Conservation (phyloP, 2,329 filamentous ascomycete species). For the Peltaster fructicola region DNA sequence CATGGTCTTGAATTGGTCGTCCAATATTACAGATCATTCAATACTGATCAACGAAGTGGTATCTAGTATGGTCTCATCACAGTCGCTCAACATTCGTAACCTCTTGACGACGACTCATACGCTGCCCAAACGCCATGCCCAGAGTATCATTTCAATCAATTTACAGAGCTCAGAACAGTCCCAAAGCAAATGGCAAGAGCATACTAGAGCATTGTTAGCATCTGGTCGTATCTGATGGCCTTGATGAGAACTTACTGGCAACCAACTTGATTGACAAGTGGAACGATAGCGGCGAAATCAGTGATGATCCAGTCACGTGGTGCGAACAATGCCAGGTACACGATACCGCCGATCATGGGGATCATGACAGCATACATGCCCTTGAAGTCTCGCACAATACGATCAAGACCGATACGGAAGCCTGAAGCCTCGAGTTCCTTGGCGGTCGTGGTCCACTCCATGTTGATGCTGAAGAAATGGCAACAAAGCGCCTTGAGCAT, state of each 20-base stretch:
- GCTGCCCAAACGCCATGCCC: too few species aligned
- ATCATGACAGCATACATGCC: slow-evolving; percentile 10
- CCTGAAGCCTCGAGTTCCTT: slow-evolving; percentile 52
- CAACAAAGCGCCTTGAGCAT: slow-evolving; percentile 61
- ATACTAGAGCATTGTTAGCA: too few species aligned
- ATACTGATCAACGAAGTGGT: too few species aligned
- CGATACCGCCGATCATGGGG: slow-evolving; percentile 8
- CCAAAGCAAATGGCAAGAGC: slow-evolving; percentile 9
- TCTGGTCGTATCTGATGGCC: too few species aligned
- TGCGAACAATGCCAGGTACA: slow-evolving; percentile 9
- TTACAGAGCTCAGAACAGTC: too few species aligned
- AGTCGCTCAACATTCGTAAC: too few species aligned
- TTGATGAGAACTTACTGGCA: too few species aligned
- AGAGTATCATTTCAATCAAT: too few species aligned
- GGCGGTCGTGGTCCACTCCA: slow-evolving; percentile 69
- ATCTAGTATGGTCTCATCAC: too few species aligned
- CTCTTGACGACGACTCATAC: too few species aligned
- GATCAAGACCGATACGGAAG: slow-evolving; percentile 9
- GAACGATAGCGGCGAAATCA: slow-evolving; percentile 10
- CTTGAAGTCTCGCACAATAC: slow-evolving; percentile 10
- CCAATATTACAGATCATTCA: too few species aligned
- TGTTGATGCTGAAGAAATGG: slow-evolving; percentile 74
- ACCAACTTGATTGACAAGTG: slow-evolving; percentile 9
- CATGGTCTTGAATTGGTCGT: too few species aligned
- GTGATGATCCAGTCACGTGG: slow-evolving; percentile 8